Conservation (phyloP, 805 yeast genomes). For the Metschnikowia picachoensis region DNA sequence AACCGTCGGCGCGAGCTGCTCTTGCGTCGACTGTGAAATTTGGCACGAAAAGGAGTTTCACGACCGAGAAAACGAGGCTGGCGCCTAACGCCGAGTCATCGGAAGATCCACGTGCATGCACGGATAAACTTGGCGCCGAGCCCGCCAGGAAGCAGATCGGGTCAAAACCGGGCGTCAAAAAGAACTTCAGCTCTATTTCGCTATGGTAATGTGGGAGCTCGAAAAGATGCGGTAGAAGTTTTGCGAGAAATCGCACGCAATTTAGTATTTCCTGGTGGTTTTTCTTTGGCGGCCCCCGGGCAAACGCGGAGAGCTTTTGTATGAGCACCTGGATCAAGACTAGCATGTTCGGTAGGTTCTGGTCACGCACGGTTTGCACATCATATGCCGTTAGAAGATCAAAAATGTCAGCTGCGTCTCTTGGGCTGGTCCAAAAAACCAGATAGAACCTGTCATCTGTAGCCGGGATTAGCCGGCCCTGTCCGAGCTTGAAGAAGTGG, state of each 20-base stretch:
- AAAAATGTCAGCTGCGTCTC: conserved; percentile 53
- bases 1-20: background rate
- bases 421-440: conserved; percentile 37
- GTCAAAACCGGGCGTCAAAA: conserved; percentile 44
- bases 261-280: conserved; percentile 44
- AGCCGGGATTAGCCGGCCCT: conserved; percentile 33
- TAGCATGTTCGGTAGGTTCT: conserved; percentile 55
- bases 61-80: conserved; percentile 17
- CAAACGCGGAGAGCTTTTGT: conserved; percentile 20
- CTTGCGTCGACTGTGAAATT: conserved; percentile 47
- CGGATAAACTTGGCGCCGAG: background rate
- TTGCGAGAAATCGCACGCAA: conserved; percentile 61
- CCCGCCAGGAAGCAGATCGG: conserved; percentile 8
- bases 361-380: conserved; percentile 54
- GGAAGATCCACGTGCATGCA: too few relatives aligned
- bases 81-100: background rate
- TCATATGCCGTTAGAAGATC: conserved; percentile 55
- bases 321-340: conserved; percentile 41
- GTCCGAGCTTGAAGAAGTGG: conserved; percentile 57
- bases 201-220: conserved; percentile 41
- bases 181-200: conserved; percentile 26
- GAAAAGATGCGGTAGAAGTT: conserved; percentile 61
- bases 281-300: conserved; percentile 1
- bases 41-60: conserved; percentile 50
- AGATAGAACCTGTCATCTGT: conserved; percentile 29